Conservation (phyloP, 371 early-diverging fungal species). For the Actinomortierella ambigua region DNA sequence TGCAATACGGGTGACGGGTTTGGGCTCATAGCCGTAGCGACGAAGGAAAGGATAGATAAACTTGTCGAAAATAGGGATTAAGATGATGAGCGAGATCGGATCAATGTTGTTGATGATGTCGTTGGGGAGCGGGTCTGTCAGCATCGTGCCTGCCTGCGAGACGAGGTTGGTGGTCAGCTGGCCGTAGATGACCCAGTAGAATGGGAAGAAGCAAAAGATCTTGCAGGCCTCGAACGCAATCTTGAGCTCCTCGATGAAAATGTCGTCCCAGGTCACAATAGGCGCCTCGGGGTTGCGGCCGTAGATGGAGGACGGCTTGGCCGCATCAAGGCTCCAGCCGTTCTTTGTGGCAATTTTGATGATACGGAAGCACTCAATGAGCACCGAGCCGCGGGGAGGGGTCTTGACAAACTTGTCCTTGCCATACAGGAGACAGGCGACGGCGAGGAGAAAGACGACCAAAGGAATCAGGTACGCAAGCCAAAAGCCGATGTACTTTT, state of each 20-base stretch:
- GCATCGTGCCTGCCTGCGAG: slow-evolving; percentile 74
- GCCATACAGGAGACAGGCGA: slow-evolving; percentile 58
- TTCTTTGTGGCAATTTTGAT: slow-evolving; percentile 30
- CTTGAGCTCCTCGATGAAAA: slow-evolving; percentile 75
- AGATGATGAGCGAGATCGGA: slow-evolving; percentile 67
- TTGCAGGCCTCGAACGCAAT: slow-evolving; percentile 67
- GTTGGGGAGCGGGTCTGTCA: slow-evolving; percentile 63
- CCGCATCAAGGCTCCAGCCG: slow-evolving; percentile 42
- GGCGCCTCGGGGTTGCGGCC: slow-evolving; percentile 13
- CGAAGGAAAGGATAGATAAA: slow-evolving; percentile 73
- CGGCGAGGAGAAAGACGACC: slow-evolving; percentile 67
- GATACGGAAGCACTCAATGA: slow-evolving; percentile 36
- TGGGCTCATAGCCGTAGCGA: slow-evolving; percentile 59
- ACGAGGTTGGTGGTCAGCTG: slow-evolving; percentile 79
- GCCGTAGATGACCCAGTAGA: slow-evolving; percentile 80
- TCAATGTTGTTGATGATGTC: slow-evolving; percentile 53
- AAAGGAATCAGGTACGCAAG: slow-evolving; percentile 70
- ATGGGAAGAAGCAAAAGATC: slow-evolving; percentile 72
- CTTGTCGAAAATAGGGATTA: slow-evolving; percentile 74
- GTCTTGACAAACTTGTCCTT: slow-evolving; percentile 61
- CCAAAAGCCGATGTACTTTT: slow-evolving; percentile 44
- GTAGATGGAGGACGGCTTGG: slow-evolving; percentile 35
- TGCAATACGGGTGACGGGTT: slow-evolving; percentile 72
- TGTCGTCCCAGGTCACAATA: slow-evolving; percentile 65
- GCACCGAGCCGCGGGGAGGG: slow-evolving; percentile 62